Conservation (phyloP, 2,329 filamentous ascomycete genomes). For the Botrytis elliptica region DNA sequence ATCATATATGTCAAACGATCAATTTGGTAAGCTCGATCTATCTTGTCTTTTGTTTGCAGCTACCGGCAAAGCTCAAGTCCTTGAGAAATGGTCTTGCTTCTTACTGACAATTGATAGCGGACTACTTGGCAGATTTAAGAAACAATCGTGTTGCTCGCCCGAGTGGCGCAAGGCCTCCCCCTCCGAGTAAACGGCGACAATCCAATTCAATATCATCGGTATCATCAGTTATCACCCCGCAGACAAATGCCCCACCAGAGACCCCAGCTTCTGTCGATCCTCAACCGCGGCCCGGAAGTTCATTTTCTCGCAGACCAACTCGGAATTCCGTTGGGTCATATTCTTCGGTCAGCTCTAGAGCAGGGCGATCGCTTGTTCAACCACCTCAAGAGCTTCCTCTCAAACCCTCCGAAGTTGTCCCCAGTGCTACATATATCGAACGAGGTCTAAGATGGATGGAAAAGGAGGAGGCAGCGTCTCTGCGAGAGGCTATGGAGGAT, state of each 20-base stretch:
- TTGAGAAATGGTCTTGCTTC: neutral
- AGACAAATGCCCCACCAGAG: slow-evolving; percentile 23
- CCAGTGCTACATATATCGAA: slow-evolving; percentile 69
- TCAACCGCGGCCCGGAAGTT: slow-evolving; percentile 33
- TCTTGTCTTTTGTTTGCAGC: neutral
- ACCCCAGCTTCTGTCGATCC: slow-evolving; percentile 27
- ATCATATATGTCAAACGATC: slow-evolving; percentile 64
- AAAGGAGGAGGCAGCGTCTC: slow-evolving; percentile 70
- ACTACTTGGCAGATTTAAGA: slow-evolving; percentile 70
- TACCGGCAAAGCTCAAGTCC: neutral
- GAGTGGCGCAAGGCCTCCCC: slow-evolving; percentile 67
- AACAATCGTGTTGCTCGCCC: slow-evolving; percentile 66
- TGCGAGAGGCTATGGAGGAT: slow-evolving; percentile 71
- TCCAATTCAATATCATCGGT: slow-evolving; percentile 43
- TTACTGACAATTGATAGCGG: slow-evolving; percentile 49
- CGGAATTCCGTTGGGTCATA: slow-evolving; percentile 37
- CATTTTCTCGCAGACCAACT: slow-evolving; percentile 34
- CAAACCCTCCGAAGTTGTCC: slow-evolving; percentile 60
- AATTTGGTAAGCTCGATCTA: slow-evolving; percentile 55
- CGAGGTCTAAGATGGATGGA: slow-evolving; percentile 76
- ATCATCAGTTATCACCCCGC: slow-evolving; percentile 16
- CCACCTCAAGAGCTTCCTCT: slow-evolving; percentile 42
- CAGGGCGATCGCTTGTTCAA: slow-evolving; percentile 35
- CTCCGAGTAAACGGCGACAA: slow-evolving; percentile 42
- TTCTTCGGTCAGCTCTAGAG: slow-evolving; percentile 35